Base-by-base conservation (phyloP, 768 basidiomycete species). In the Piloderma croceum region DNA sequence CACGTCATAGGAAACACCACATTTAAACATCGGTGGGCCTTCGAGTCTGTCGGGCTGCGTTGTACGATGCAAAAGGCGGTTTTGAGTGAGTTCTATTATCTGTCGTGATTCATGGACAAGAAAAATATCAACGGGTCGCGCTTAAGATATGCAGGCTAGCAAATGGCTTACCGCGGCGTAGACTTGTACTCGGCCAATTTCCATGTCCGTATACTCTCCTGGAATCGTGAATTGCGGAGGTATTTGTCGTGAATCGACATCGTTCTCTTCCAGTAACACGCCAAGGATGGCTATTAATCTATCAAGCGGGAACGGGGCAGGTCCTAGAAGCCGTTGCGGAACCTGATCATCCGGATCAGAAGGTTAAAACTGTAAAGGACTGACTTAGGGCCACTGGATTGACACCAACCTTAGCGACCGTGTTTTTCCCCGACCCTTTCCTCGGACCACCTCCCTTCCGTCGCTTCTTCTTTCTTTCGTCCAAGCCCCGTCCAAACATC, bases 251-350 rank as follows among this genome's bases (percentile, higher is more conserved):
- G 56, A 56, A 17, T 84, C 77, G 0, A 59, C 51, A 44, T 77
- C 82, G 48, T 87, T 77, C 53, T 88, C 89, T 50, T 88, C 82
- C 10, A 90, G 50, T 2, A 96, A 60, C 1, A 79, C 73, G 2
- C 86, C 89, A 2, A 92, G 69, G 38, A 93, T 83, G 0, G 87
- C 90, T 3, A 88, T 53, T 39, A 94, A 63, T 22, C 91, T 65
- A 51, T 93, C 91, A 1, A 92, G 59, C 0, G 84, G 77, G 54
- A 93, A 93, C 2, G 81, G 61, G 24, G 73, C 68, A 3, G 91
- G 90, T 2, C 91, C 90, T 3, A 86, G 62, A 4, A 91, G 71
- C n/a, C 81, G 67, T 51, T 90, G 87, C 2, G 90, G 76, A 12
- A 82, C 65, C 83, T 88, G 36, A 4, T 9, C 11, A 18, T n/a